Base-by-base conservation (phyloP, 1,139 yeast species). In the Candida tetrigidarum region DNA sequence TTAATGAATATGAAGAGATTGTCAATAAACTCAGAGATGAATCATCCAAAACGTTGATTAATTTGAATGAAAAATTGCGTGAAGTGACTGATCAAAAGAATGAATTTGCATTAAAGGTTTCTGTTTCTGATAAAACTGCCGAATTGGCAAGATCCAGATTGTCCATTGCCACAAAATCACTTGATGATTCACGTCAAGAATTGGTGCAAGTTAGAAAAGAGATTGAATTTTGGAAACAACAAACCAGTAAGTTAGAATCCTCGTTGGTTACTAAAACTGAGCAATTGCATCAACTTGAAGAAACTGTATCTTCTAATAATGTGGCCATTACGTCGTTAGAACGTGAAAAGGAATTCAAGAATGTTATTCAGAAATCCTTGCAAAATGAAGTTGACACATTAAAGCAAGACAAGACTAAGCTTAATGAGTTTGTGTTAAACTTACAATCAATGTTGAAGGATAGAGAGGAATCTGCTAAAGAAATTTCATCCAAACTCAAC, bases 361-460 rank as follows among this genome's bases (percentile, higher is more conserved):
- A 69, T 39, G 59, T 81, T 0, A 60, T 79, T 28, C 84, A 83
- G 49, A 62, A 66, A 12, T 71, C 86, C n/a, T 63, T 86, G 41
- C 66, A 76, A 29, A 68, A 68, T 22, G 93, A 86, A 49, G 72
- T 82, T 40, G 64, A 69, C 4, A 78, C 73, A 30, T 67, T 87
- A 47, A 67, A 74, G 42, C 72, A 73, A 5, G 96, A 90, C 57
- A 83, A 83, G 55, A 64, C 76, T 9, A 78, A 82, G 44, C 69
- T 89, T 38, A 83, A 76, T 51, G 77, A 79, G 6, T 71, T 84
- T 50, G 74, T 87, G n/a, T 62, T 78, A 18, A 86, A 79, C 55
- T 66, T 87, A 45, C 92, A 87, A 60, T 55, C 78, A 1, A 63
- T 84, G 33, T 80, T 84, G 44, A 74, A 74, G 45, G 95, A 87